Evolutionary conservation across 345 rosid genomes (phyloP), one percentile per base, ranked within the genome.

Genomic region (Draba incana): DNA sequence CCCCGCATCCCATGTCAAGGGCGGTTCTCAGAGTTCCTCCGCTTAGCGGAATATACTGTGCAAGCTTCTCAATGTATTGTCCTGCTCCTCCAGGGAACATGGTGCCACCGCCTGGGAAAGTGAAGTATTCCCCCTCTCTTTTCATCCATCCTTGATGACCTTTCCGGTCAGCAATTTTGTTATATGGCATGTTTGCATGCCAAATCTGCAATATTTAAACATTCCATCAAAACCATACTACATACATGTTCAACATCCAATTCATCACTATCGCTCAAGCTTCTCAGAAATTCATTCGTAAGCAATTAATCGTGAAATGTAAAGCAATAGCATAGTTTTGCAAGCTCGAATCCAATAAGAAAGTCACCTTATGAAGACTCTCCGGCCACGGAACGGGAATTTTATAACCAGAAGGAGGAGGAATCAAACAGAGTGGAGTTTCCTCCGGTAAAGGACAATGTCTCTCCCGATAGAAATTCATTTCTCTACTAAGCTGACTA

Each of bases 131-230:
- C 1, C 96, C 97, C 50, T 86, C 89, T 78, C 82, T 78, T 81
- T 92, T 92, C 98, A 92, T 95, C 98, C 99, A 95, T 69, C 99
- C 98, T 61, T 95, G 99, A 60, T 92, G 99, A 51, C 99, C 99
- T 79, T 94, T 94, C 83, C 99, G 81, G 72, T 86, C 88, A 1
- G 99, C 99, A 74, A 95, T 87, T 75, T 95, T 95, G 74, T 95
- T 67, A 71, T 95, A 84, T 2, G 99, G 99, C 98, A 95, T 86
- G 73, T 94, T 94, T 43, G 92, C 82, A 72, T 92, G 99, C 97
- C 98, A 94, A 58, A 94, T 94, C 99, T 74, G 49, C 63, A 74
- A 59, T 20, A 31, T 49, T 65, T 3, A 48, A 28, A 37, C 23
- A 71, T 5, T 38, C 56, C 6, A 66, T 3, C 54, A 55, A 56